Evolutionary conservation across 1,139 yeast genomes (phyloP), one percentile per base, ranked within the genome.

Genomic region (Diutina scorzettiae): DNA sequence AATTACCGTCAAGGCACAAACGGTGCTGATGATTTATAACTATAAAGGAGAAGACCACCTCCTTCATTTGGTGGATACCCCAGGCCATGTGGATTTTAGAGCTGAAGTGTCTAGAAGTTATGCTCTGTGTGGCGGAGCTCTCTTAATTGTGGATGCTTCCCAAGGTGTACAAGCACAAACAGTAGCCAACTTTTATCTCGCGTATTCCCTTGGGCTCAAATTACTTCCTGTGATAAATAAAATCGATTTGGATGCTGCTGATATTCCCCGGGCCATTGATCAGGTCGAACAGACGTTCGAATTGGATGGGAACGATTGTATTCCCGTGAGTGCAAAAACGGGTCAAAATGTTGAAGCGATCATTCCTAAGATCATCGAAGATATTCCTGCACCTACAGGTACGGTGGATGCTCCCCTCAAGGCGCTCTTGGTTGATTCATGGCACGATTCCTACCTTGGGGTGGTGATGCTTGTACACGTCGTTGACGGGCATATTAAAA

Each of bases 121-220:
- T 58, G 96, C 97, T 1, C 83, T 96, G 0, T 91, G 97, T 65
- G 94, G 93, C 31, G 98, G 98, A 11, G 97, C 97, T 0, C 62
- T 91, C 41, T 59, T 91, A 40, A 62, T 91, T 20, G 95, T 91
- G 1, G 98, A 91, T 64, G 97, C 97, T 1, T 73, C 91, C 2
- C 97, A 91, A 55, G 98, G 98, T 41, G 87, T 91, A 4, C 96
- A 87, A 57, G 97, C 98, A 0, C 98, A 91, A 57, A 91, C 98
- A 0, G 96, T 91, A 8, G 96, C 98, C 31, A 91, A 91, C 57
- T 89, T 85, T 59, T 85, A 81, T 53, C 67, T 89, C 45, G 98
- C 98, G 0, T 83, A 83, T 55, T 81, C 91, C 47, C 72, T 86
- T 77, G 86, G 83, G 9, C 69, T 91, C 49, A 78, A 80, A 50